A percentile compares a stretch with the other conserved stretches of the same genome.
These are phyloP conservation scores for Salix purpurea DNA, from an alignment of 345 rosid species.

Conservation along the genomic window DNA sequence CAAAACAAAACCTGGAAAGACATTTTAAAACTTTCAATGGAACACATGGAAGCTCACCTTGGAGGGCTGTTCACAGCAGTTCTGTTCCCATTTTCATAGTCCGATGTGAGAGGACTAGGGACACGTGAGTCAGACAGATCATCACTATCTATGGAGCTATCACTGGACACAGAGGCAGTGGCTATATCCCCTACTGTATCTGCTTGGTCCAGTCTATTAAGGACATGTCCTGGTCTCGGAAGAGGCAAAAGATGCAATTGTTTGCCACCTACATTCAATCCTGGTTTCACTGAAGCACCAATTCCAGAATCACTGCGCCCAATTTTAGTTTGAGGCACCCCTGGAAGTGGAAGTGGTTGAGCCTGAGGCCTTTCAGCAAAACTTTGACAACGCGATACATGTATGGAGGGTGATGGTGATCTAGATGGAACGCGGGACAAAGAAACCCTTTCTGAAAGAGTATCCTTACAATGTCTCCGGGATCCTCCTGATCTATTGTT, in stretches of 20 bases:
- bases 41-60: slow-evolving; percentile 12
- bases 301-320: slow-evolving; percentile 19
- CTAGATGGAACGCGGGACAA: slow-evolving; percentile 25
- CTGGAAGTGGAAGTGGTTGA: slow-evolving; percentile 35
- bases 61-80: slow-evolving; percentile 29
- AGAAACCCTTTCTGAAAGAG: slow-evolving; percentile 16
- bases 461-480: slow-evolving; percentile 8
- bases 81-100: slow-evolving; percentile 24
- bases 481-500: slow-evolving; percentile 14
- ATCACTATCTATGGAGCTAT: slow-evolving; percentile 25
- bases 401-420: slow-evolving; percentile 26
- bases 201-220: slow-evolving; percentile 15
- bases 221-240: slow-evolving; percentile 16
- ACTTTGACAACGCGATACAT: slow-evolving; percentile 29
- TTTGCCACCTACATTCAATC: slow-evolving; percentile 8
- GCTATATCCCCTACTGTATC: slow-evolving; percentile 20
- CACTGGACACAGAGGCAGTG: slow-evolving; percentile 27
- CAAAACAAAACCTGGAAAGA: slow-evolving; percentile 6
- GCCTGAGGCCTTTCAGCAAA: slow-evolving; percentile 28
- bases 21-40: not conserved
- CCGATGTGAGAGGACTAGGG: slow-evolving; percentile 25
- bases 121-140: slow-evolving; percentile 17
- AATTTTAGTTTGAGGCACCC: not conserved
- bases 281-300: slow-evolving; percentile 10
- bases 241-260: slow-evolving; percentile 19